Evolutionary conservation across 176 grass and related monocot species (phyloP), one percentile per base, ranked within the genome.

Genomic region (Otatea glauca): DNA sequence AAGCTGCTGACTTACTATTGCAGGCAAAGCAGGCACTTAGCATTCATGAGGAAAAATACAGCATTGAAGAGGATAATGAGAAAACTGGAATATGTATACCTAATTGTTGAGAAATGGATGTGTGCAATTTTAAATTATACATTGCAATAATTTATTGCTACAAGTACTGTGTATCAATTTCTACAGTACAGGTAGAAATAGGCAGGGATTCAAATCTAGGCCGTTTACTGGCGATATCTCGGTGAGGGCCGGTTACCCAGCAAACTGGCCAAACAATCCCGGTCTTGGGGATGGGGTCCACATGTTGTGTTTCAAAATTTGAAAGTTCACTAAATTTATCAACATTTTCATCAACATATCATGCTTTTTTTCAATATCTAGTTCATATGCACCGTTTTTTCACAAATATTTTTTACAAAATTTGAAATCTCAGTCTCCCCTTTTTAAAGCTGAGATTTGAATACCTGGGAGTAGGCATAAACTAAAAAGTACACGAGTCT

Each of bases 11-110:
- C 24, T 49, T 49, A 49, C 12, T 77, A 14, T 44, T 63, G 14
- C 44, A 49, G 17, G 77, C 48, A 65, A 49, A 79, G 16, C 43
- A n/a, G 16, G 2, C 61, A 49, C 42, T 65, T 65, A 9, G 21
- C 39, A 65, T 65, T 29, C 10, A 79, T 20, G 25, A 79, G 42
- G 12, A 44, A 65, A 79, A 65, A 20, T 48, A 65, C 58, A 65
- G 1, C 23, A 79, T 3, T 79, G 24, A 34, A 65, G 9, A 79
- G 25, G 60, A 32, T 79, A 78, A 43, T 37, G 17, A 37, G 44
- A 66, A 21, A 50, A 49, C 60, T 49, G 25, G 17, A 49, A 45
- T 14, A 29, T 29, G 0, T 78, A 44, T 79, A 75, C 32, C 14
- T 48, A 49, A 51, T 18, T 17, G 16, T 18, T 53, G 23, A 73